These are phyloP conservation scores for Candida maris DNA, from an alignment of 805 yeast species.

Conservation along the genomic window DNA sequence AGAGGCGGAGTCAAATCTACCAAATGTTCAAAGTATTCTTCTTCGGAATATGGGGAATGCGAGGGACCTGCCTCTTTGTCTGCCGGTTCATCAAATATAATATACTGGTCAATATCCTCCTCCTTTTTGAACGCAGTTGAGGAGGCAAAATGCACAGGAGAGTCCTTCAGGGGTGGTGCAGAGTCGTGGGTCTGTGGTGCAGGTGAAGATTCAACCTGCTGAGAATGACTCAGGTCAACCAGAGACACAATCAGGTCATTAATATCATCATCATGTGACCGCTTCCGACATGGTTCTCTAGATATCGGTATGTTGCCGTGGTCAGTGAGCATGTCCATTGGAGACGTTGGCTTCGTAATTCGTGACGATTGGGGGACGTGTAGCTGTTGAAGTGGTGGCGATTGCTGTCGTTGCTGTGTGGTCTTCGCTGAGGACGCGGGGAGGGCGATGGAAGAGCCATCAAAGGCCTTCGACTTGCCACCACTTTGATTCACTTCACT, in stretches of 20 bases:
- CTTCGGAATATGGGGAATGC: conserved; percentile 21
- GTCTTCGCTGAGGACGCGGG: not conserved
- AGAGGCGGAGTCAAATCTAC: conserved; percentile 25
- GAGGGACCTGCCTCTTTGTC: conserved; percentile 12
- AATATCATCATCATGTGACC: conserved; percentile 34
- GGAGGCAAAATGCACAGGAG: not conserved
- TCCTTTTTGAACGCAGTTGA: conserved; percentile 1
- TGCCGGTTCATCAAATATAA: conserved; percentile 11
- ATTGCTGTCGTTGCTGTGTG: conserved; percentile 1
- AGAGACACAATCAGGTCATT: conserved; percentile 34
- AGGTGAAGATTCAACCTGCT: conserved; percentile 11
- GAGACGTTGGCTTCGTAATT: conserved; percentile 1
- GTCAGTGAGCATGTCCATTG: conserved; percentile 10
- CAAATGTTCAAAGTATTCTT: conserved; percentile 16
- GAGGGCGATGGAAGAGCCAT: not conserved
- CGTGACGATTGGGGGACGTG: conserved; percentile 4
- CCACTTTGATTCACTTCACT: conserved; percentile 16
- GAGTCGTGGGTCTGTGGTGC: not conserved
- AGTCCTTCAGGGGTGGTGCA: not conserved
- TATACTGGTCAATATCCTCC: conserved; percentile 15
- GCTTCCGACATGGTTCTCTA: conserved; percentile 13
- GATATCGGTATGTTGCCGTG: conserved; percentile 2
- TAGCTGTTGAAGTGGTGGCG: not conserved
- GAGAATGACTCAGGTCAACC: conserved; percentile 32
- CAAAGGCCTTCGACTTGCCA: not conserved